Percentiles rank a stretch among this genome's conserved stretches.
phyloP scores from a whole-genome alignment of 2,329 filamentous ascomycete species.

The Hortaea werneckii region DNA sequence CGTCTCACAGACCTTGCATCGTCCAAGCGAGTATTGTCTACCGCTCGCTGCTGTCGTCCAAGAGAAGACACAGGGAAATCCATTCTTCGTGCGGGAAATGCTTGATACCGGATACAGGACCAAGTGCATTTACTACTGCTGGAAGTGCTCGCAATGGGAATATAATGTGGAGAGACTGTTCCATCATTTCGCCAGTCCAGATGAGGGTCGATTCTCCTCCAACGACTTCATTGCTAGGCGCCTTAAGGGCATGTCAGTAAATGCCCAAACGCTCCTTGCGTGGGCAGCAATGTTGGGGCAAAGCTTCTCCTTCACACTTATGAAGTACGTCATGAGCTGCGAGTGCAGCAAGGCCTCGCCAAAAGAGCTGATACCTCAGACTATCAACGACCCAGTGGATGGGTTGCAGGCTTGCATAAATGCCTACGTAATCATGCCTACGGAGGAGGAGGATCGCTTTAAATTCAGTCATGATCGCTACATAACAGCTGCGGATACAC shows the following conservation, averaged over 20 bases:
- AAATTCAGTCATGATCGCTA: conserved; percentile 82
- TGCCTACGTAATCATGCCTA: conserved; percentile 69
- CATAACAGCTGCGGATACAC: conserved; percentile 60
- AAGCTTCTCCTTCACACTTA: conserved; percentile 71
- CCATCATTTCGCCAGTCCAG: conserved; percentile 68
- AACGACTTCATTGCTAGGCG: conserved; percentile 73
- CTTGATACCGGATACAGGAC: conserved; percentile 77
- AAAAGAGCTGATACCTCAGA: conserved; percentile 41
- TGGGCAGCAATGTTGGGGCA: conserved; percentile 80
- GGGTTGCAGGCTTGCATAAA: conserved; percentile 76
- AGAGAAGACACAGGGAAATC: conserved; percentile 79
- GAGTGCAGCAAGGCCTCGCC: conserved; percentile 52
- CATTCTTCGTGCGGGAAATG: conserved; percentile 88
- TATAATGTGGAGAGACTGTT: conserved; percentile 82
- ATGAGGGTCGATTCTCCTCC: conserved; percentile 69
- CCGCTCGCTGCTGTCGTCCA: conserved; percentile 76
- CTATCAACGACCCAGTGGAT: conserved; percentile 59
- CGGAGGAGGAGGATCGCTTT: conserved; percentile 77
- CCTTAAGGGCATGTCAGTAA: conserved; percentile 62
- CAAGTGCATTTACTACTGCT: conserved; percentile 84
- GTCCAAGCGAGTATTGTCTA: conserved; percentile 58
- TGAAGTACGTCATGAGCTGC: conserved; percentile 66
- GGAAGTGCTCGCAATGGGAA: conserved; percentile 69
- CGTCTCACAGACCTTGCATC: conserved; percentile 70
- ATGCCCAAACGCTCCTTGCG: conserved; percentile 67